Percentiles rank a stretch among this genome's conserved stretches.
Evolutionary conservation across 352 stramenopile species (phyloP).

Genomic region (Phytophthora boehmeriae): DNA sequence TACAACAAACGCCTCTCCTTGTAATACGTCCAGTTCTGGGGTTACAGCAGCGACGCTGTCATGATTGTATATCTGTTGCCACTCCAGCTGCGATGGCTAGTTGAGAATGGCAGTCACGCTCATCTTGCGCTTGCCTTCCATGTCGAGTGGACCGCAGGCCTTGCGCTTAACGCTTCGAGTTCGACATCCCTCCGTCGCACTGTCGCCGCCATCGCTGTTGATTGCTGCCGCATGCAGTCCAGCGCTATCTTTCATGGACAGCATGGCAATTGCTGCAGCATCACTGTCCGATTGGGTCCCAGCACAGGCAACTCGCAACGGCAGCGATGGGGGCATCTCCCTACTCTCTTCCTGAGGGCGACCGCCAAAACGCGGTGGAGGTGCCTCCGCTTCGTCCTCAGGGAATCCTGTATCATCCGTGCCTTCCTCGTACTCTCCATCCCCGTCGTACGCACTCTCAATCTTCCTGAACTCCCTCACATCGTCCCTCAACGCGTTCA

Average conservation of each 20-base stretch:
- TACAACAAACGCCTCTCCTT: conserved; percentile 7
- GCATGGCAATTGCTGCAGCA: conserved; percentile 74
- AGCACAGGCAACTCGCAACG: conserved; percentile 21
- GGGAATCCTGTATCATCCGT: conserved; percentile 50
- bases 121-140: conserved; percentile 87
- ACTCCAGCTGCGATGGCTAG: conserved; percentile 32
- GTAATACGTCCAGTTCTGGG: conserved; percentile 6
- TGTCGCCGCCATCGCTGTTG: conserved; percentile 53
- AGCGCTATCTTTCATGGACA: conserved; percentile 77
- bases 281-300: conserved; percentile 78
- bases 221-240: conserved; percentile 29
- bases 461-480: conserved; percentile 73
- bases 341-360: conserved; percentile 32
- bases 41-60: conserved; percentile 11
- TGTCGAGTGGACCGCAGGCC: conserved; percentile 60
- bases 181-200: conserved; percentile 32
- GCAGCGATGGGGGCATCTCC: conserved; percentile 20
- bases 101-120: conserved; percentile 89
- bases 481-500: conserved; percentile 78
- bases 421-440: conserved; percentile 71
- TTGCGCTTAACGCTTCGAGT: conserved; percentile 65
- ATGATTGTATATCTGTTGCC: conserved; percentile 6
- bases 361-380: conserved; percentile 28
- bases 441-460: conserved; percentile 70
- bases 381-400: conserved; percentile 35